Base-by-base conservation (phyloP, 495 filamentous ascomycete genomes). In the Trichodelitschia bisporula region DNA sequence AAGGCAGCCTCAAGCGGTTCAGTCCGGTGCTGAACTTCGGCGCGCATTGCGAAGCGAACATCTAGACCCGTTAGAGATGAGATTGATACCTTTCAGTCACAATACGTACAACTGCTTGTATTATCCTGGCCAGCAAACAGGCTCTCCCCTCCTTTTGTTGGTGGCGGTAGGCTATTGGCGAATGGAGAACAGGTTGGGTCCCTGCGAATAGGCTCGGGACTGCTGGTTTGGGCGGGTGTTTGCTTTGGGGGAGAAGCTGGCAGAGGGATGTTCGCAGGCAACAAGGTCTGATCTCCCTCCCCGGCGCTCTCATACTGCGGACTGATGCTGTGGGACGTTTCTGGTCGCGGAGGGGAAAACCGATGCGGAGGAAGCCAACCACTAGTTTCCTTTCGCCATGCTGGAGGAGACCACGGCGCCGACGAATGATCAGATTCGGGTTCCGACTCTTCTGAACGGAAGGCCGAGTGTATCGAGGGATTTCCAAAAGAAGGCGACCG, bases 21-120 rank as follows among this genome's bases (percentile, higher is more conserved):
- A 29, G 72, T 74, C 18, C 76, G 64, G 42, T 90, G 79, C 39
- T 79, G 74, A 14, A 89, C 75, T 54, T 91, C 82, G 37, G 79
- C 75, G 35, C 75, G 63, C 26, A 84, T 55, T 19, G 75, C 70
- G 42, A 91, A 83, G 36, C 82, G 77, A 36, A 92, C 72, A 51
- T 83, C 80, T 89, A 48, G 15, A 36, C 30, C 27, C 20, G 23
- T 38, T 42, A 35, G 32, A 34, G 37, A 31, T 38, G 37, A 36
- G 34, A 44, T 26, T 19, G 25, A 49, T 45, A 26, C 14, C 45
- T 33, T 35, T 69, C 62, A 68, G 40, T 66, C 66, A 39, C 14
- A 29, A 29, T 10, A 18, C 17, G 8, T 31, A 31, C 29, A 31
- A 20, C 15, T 31, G 14, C 19, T 31, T 23, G 29, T 10, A 9